Evolutionary conservation across 202 grass and related monocot species (phyloP), one percentile per base, ranked within the genome.

Genomic region (Schoenoplectus triqueter): DNA sequence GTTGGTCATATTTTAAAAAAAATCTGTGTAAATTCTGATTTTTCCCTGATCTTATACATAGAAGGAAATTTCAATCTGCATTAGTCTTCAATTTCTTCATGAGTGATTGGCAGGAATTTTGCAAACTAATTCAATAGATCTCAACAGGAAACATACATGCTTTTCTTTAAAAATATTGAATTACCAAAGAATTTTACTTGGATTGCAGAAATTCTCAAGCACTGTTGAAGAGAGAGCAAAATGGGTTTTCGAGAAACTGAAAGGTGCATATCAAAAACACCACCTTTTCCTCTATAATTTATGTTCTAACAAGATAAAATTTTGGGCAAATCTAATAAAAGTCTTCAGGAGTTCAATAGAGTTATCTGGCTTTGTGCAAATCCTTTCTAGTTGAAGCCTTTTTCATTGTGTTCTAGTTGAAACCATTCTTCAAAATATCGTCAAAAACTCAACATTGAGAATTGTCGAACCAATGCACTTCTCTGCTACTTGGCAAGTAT

Each of bases 161-260:
- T 57, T 49, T 1, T 44, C 21, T 65, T 48, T 48, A 65, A 61
- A 80, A 9, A 65, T 49, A 7, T 31, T 67, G 2, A 82, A 10
- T 66, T 14, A 66, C 62, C 64, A 67, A 50, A 61, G 45, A 44
- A 45, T 4, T 79, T 79, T 31, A 21, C 61, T 39, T 79, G 31
- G 45, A 88, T 69, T 80, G 78, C 91, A 98, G 93, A 90, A 90
- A 72, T 83, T 98, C 50, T 94, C 93, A 2, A 94, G 64, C 91
- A 95, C 93, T 45, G 90, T 98, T 50, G 96, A 99, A 86, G 93
- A 91, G 87, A 99, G 94, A 89, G 96, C 96, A 5, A 99, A 99
- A 85, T 95, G 96, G 96, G 87, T 96, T 1, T 99, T 99, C 80
- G 96, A 99, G 82, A 99, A 99, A 88, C 88, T 99, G 55, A 99